Evolutionary conservation across 208 protist species (phyloP).

Genomic region (Polymyxa betae): DNA sequence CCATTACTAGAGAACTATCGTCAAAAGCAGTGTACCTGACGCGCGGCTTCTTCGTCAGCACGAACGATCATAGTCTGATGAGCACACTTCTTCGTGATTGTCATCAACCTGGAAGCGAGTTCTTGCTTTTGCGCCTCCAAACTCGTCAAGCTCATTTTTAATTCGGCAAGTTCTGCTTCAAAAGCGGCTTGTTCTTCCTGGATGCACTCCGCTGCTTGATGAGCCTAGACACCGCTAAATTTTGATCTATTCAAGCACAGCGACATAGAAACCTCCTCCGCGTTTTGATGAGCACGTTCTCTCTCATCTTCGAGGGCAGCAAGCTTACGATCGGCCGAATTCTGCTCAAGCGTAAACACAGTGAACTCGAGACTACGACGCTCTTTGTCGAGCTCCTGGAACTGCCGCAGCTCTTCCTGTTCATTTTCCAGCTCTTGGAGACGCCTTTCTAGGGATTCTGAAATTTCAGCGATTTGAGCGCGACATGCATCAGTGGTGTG

Average conservation of each 20-base stretch:
- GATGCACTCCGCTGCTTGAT: background rate
- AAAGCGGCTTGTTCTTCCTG: background rate
- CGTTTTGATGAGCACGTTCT: conserved; percentile 71
- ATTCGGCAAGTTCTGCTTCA: background rate
- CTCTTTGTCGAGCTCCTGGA: conserved; percentile 85
- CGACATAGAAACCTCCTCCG: conserved; percentile 65
- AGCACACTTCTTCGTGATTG: background rate
- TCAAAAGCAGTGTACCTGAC: background rate
- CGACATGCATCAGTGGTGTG: conserved; percentile 77
- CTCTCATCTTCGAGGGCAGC: conserved; percentile 53
- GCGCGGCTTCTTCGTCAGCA: background rate
- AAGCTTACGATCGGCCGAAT: conserved; percentile 37
- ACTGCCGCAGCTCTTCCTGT: conserved; percentile 87
- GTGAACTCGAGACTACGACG: conserved; percentile 67
- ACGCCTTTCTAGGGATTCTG: conserved; percentile 83
- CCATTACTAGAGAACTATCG: background rate
- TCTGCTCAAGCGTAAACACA: conserved; percentile 52
- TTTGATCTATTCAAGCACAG: background rate
- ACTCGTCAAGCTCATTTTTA: background rate
- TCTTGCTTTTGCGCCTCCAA: background rate
- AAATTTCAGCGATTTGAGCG: conserved; percentile 60
- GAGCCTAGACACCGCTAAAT: background rate
- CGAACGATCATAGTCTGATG: background rate
- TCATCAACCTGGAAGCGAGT: background rate
- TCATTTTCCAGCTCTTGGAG: conserved; percentile 91